Evolutionary conservation across 1,139 yeast genomes (phyloP).

Genomic region (Debaryomycetaceae sp.): DNA sequence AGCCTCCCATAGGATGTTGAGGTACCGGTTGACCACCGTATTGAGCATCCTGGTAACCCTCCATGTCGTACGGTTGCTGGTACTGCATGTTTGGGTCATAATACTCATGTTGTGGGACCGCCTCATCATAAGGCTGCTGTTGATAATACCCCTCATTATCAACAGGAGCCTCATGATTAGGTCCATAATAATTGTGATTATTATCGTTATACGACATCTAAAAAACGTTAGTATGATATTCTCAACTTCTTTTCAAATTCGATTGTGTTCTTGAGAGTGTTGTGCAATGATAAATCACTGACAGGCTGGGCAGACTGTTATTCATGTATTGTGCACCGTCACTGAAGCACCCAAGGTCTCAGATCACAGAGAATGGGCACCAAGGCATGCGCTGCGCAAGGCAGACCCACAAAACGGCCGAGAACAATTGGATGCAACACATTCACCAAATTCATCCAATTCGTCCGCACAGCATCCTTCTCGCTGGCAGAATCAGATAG

Average conservation of each 20-base stretch:
- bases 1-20: conserved; percentile 49
- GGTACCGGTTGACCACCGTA: conserved; percentile 29
- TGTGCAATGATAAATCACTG: no score
- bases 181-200: conserved; percentile 47
- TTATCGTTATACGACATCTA: conserved; percentile 54
- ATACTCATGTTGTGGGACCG: conserved; percentile 33
- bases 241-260: not conserved
- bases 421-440: no score
- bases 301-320: no score
- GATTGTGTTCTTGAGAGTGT: no score
- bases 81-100: conserved; percentile 52
- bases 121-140: conserved; percentile 42
- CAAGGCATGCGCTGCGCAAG: no score
- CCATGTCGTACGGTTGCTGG: conserved; percentile 49
- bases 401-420: no score
- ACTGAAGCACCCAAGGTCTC: no score
- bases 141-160: conserved; percentile 44
- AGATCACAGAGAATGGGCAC: no score
- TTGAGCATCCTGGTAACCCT: conserved; percentile 41
- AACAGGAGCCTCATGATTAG: conserved; percentile 36
- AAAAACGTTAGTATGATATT: conserved; percentile 18
- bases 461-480: no score
- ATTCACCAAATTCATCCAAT: no score
- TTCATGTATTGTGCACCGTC: no score
- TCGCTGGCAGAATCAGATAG: no score